Evolutionary conservation across 2,329 filamentous ascomycete species (phyloP).

Genomic region (Colletotrichum gigasporum): DNA sequence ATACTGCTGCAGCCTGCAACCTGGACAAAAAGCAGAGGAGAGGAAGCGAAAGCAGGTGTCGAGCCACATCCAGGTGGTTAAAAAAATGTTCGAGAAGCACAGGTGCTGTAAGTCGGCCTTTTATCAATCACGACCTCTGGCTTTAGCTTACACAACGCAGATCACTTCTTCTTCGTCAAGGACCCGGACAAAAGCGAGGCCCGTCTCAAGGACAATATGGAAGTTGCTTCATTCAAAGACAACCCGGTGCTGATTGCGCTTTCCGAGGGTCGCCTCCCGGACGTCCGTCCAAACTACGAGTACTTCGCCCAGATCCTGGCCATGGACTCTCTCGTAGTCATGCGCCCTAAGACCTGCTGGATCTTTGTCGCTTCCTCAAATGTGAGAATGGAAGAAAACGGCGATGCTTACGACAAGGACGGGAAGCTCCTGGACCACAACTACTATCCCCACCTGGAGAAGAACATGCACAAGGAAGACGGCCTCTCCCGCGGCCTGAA

Average conservation of each 20-base stretch:
- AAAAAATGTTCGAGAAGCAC: slow-evolving; percentile 71
- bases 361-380: slow-evolving; percentile 65
- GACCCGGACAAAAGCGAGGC: slow-evolving; percentile 63
- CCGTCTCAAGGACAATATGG: slow-evolving; percentile 51
- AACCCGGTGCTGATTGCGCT: slow-evolving; percentile 71
- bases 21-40: slow-evolving; percentile 55
- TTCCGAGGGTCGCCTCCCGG: slow-evolving; percentile 64
- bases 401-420: slow-evolving; percentile 53
- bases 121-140: no score
- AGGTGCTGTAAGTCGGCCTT: slow-evolving; percentile 65
- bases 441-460: slow-evolving; percentile 66
- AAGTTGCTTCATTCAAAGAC: slow-evolving; percentile 69
- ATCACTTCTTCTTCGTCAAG: slow-evolving; percentile 69
- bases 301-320: slow-evolving; percentile 67
- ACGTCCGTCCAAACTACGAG: slow-evolving; percentile 69
- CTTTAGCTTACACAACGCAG: slow-evolving; percentile 41
- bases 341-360: slow-evolving; percentile 67
- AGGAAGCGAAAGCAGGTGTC: slow-evolving; percentile 73
- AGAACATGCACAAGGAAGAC: slow-evolving; percentile 62
- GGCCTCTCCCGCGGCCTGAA: slow-evolving; percentile 61
- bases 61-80: slow-evolving; percentile 76
- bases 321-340: slow-evolving; percentile 61
- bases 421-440: slow-evolving; percentile 52
- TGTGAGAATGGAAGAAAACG: slow-evolving; percentile 57
- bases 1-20: slow-evolving; percentile 54